These are phyloP conservation scores for Cudoniella acicularis DNA, from an alignment of 495 filamentous ascomycete species.

Conservation along the genomic window DNA sequence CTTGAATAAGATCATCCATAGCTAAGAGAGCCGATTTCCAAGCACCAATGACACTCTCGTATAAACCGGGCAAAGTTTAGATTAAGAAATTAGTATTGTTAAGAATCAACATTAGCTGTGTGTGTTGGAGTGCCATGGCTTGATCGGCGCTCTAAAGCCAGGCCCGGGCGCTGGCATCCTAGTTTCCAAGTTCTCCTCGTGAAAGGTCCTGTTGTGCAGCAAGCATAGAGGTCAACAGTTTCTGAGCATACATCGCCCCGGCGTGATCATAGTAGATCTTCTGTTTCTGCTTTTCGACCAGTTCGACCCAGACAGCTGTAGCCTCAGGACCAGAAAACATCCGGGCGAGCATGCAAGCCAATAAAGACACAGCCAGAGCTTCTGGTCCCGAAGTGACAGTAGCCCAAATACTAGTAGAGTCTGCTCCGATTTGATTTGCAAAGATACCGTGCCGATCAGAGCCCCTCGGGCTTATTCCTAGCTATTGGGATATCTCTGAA, in stretches of 20 bases:
- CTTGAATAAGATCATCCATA: slow-evolving; percentile 26
- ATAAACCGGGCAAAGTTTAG: slow-evolving; percentile 3
- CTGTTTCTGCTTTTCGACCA: not conserved
- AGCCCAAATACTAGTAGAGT: not conserved
- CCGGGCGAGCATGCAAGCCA: not conserved
- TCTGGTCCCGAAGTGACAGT: not conserved
- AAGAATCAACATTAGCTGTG: not conserved
- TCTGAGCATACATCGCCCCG: not conserved
- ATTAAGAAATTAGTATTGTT: not conserved
- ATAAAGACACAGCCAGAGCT: not conserved
- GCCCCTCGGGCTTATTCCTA: not conserved
- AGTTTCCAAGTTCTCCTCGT: not conserved
- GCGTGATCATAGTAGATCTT: not conserved
- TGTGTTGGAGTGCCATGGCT: not conserved
- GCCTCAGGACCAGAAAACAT: not conserved
- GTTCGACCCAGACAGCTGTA: not conserved
- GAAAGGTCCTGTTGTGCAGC: not conserved
- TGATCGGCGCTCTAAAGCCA: not conserved
- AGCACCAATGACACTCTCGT: slow-evolving; percentile 27
- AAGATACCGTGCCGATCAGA: not conserved
- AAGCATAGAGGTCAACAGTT: not conserved
- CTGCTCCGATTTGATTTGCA: not conserved
- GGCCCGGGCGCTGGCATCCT: not conserved
- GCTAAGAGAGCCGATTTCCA: slow-evolving; percentile 25
- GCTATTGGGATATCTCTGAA: not conserved